A percentile compares a stretch with the other conserved stretches of the same genome.
Conservation (phyloP, 345 rosid species). For the Moringa oleifera region DNA sequence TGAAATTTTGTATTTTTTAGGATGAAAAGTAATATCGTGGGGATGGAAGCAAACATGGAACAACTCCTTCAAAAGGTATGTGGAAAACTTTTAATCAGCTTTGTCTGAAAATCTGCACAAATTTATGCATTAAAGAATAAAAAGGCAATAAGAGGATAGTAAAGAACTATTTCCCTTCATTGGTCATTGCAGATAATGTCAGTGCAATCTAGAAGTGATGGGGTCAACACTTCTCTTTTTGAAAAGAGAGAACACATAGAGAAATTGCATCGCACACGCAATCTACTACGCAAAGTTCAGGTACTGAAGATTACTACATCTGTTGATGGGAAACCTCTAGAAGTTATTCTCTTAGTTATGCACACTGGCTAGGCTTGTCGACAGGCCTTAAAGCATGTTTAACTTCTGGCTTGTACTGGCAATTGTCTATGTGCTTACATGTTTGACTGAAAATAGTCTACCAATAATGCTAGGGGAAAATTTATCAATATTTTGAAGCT, state of each 20-base stretch:
- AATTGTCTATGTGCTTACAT: no score
- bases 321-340: no score
- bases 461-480: no score
- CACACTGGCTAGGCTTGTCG: no score
- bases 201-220: constrained; percentile 96
- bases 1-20: constrained; percentile 36
- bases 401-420: no score
- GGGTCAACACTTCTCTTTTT: constrained; percentile 85
- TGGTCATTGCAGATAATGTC: constrained; percentile 65
- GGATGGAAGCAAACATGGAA: constrained; percentile 96
- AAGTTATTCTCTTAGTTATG: no score
- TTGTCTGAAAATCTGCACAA: neutral
- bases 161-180: neutral
- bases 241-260: constrained; percentile 97
- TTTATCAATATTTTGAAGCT: no score
- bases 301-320: constrained; percentile 24
- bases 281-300: constrained; percentile 99
- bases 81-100: neutral
- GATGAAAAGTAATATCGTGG: constrained; percentile 96
- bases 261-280: constrained; percentile 91
- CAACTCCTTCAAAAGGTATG: constrained; percentile 87
- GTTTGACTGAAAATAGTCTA: no score
- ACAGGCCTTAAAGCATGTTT: no score
- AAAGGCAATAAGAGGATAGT: neutral
- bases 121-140: neutral